These are phyloP conservation scores for Colletotrichum chlorophyti DNA, from an alignment of 2,329 filamentous ascomycete species.

Conservation along the genomic window DNA sequence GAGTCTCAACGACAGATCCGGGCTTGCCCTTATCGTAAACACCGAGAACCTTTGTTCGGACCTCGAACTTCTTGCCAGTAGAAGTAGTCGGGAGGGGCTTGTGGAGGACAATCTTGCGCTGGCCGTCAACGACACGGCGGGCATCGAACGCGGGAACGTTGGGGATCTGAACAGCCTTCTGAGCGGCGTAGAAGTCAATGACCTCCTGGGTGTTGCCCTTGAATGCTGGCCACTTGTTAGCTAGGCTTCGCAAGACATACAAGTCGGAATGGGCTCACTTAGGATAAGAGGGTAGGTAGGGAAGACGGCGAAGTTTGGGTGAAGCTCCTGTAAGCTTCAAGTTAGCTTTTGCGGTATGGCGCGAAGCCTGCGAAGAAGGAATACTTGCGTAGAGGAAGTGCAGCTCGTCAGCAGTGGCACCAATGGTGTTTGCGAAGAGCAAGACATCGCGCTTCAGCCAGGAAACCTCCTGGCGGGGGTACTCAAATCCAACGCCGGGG, in stretches of 20 bases:
- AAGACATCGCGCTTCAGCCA: conserved; percentile 90
- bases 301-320: conserved; percentile 86
- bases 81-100: conserved; percentile 78
- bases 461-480: conserved; percentile 75
- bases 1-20: conserved; percentile 81
- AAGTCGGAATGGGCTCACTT: conserved; percentile 54
- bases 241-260: not conserved
- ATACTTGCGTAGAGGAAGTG: conserved; percentile 85
- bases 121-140: conserved; percentile 79
- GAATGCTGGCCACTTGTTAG: conserved; percentile 61
- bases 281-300: conserved; percentile 88
- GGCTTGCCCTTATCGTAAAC: conserved; percentile 91
- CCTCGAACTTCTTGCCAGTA: conserved; percentile 75
- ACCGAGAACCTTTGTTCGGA: conserved; percentile 78
- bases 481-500: conserved; percentile 78
- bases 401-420: conserved; percentile 83
- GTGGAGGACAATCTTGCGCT: conserved; percentile 79
- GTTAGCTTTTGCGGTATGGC: not conserved
- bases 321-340: conserved; percentile 69
- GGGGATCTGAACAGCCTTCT: conserved; percentile 72
- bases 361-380: not conserved
- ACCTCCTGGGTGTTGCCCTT: conserved; percentile 79
- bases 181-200: conserved; percentile 81
- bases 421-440: conserved; percentile 90
- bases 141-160: conserved; percentile 79